phyloP scores from a whole-genome alignment of 139 green algal species.

The Parachlorella kessleri region DNA sequence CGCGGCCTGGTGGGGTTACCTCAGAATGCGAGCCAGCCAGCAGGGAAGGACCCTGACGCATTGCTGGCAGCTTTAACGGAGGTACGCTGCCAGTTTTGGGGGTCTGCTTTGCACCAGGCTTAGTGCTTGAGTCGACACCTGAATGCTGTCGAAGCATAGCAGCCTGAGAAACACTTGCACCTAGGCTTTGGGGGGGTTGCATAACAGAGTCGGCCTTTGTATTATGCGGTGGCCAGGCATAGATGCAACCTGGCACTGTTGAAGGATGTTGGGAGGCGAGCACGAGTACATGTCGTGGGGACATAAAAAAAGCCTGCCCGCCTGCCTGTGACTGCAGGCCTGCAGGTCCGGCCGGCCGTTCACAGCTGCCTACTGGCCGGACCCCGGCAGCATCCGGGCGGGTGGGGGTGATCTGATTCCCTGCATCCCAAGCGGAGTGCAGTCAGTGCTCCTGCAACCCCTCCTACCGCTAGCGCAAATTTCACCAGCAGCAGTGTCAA shows the following conservation, averaged over 20 bases:
- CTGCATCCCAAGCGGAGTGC: background rate
- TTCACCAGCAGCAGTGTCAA: background rate
- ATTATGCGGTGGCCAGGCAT: too few species aligned
- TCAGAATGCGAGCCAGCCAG: slow-evolving; percentile 28
- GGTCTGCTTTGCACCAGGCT: background rate
- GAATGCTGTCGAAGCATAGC: background rate
- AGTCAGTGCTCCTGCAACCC: background rate
- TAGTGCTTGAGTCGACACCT: background rate
- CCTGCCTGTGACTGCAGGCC: background rate
- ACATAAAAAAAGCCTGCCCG: background rate
- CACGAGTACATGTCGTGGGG: background rate
- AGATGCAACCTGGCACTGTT: too few species aligned
- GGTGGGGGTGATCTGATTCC: background rate
- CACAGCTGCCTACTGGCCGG: background rate
- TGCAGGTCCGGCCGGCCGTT: background rate
- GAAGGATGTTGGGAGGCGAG: too few species aligned
- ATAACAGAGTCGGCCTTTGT: too few species aligned
- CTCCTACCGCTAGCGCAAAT: background rate
- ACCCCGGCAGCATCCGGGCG: background rate
- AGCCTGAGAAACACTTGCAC: background rate
- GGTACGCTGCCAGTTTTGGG: background rate
- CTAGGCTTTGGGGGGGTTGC: background rate
- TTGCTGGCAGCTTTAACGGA: slow-evolving; percentile 1
- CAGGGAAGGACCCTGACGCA: background rate
- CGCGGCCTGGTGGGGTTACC: slow-evolving; percentile 36